phyloP scores from a whole-genome alignment of 192 early-diverging fungal genomes.

The Chytriomyces hyalinus region DNA sequence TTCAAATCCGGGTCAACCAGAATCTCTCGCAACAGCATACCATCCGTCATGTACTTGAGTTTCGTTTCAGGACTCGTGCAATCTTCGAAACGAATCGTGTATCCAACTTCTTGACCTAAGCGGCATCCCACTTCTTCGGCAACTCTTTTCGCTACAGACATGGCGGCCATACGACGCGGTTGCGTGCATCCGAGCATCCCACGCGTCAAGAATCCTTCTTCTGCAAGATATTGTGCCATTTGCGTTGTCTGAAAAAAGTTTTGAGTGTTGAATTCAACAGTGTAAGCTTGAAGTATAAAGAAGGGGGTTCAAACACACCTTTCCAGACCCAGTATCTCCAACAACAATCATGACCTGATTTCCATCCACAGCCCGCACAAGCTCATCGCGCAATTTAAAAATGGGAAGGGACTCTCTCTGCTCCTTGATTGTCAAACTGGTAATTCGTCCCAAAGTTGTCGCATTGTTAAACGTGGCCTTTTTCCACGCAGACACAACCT shows the following conservation, averaged over 20 bases:
- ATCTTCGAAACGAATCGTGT: conserved; percentile 98
- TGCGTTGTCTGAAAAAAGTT: conserved; percentile 79
- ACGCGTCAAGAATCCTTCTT: conserved; percentile 84
- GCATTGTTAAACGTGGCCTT: conserved; percentile 75
- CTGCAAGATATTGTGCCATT: conserved; percentile 97
- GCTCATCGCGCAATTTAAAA: conserved; percentile 74
- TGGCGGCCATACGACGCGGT: conserved; percentile 97
- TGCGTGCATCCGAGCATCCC: conserved; percentile 98
- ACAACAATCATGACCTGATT: conserved; percentile 86
- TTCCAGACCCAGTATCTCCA: conserved; percentile 97
- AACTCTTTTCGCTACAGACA: conserved; percentile 98
- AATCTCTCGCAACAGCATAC: conserved; percentile 93
- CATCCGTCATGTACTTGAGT: conserved; percentile 99
- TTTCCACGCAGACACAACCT: conserved; percentile 84
- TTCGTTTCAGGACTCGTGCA: conserved; percentile 86
- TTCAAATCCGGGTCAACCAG: conserved; percentile 81
- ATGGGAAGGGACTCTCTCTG: conserved; percentile 91
- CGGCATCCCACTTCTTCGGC: conserved; percentile 94
- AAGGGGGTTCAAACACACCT: conserved; percentile 41
- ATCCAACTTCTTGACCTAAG: conserved; percentile 94
- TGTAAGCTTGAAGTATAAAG: background rate
- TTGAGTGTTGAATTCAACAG: background rate
- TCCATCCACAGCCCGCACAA: conserved; percentile 80
- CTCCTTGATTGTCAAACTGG: conserved; percentile 73
- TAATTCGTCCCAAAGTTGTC: conserved; percentile 93